Evolutionary conservation across 2,329 filamentous ascomycete species (phyloP), one percentile per base, ranked within the genome.

Genomic region (Aspergillus floridensis): DNA sequence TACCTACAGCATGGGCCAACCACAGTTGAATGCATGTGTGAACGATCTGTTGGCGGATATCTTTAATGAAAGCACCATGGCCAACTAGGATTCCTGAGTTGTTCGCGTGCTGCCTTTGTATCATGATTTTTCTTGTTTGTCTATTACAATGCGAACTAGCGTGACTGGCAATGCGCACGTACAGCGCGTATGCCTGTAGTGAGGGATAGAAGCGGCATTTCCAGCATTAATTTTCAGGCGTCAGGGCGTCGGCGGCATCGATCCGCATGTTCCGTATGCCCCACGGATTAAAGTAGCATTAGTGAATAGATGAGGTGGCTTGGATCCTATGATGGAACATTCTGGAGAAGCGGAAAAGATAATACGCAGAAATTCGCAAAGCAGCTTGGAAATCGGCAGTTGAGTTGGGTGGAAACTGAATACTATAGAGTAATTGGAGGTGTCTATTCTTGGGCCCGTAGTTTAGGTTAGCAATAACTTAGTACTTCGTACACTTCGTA

Each of bases 1-100:
- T 62, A 93, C 90, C 57, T 99, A 99, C 74, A 87, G 89, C 16
- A 93, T 97, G 87, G 88, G 86, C 38, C 75, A 75, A 47, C 77
- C 89, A 26, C 91, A 96, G 73, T 72, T 82, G 67, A 84, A 87
- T 54, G 81, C 80, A 10, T 92, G 90, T 68, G 80, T 84, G 56
- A 79, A 82, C 64, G 83, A 83, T 51, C 70, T 96, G 61, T 72
- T 96, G 70, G 85, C 78, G 70, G 91, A 96, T 77, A 69, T 96
- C 60, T 95, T 93, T 80, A 89, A 92, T 69, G 90, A 95, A 79
- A 84, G 82, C 70, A 92, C 79, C 14, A 76, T 83, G 70, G 77
- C 72, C 32, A 76, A 72, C 58, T 63, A 60, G 47, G 22, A 24
- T 48, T 55, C 12, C 24, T 19, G n/a, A 11, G 14, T 48, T 32